These are phyloP conservation scores for Bauhinia variegata DNA, from an alignment of 306 rosid genomes.

Conservation along the genomic window DNA sequence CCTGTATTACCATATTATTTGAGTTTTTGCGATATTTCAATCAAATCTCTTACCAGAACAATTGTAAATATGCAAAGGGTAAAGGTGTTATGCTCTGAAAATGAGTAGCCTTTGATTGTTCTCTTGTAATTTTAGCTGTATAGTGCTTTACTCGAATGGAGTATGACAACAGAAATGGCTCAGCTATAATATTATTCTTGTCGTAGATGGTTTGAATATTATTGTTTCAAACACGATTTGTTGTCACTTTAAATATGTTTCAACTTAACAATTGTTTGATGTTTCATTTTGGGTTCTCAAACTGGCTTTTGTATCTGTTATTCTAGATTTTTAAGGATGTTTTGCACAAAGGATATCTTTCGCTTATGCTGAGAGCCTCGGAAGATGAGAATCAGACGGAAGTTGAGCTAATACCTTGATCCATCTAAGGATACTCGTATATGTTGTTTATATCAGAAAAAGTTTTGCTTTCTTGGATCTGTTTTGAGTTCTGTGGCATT, in stretches of 20 bases:
- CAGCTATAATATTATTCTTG: no score
- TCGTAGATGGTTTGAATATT: no score
- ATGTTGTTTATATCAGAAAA: slow-evolving; percentile 25
- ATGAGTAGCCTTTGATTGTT: no score
- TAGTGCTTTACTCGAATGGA: no score
- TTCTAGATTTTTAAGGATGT: slow-evolving; percentile 28
- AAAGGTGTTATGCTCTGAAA: not conserved
- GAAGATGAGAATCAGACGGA: slow-evolving; percentile 30
- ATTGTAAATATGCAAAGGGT: not conserved
- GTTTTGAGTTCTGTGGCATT: not conserved
- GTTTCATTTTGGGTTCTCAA: not conserved
- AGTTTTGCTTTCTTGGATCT: slow-evolving; percentile 12
- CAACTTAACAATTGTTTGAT: slow-evolving; percentile 3
- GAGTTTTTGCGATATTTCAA: no score
- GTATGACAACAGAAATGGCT: no score
- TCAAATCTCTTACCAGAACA: no score
- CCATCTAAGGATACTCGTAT: not conserved
- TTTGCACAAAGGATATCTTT: slow-evolving; percentile 21
- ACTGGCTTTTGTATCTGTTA: not conserved
- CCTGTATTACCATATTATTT: not conserved
- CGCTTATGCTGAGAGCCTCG: slow-evolving; percentile 11
- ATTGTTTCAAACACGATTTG: no score
- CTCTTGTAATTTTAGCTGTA: no score
- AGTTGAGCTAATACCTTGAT: not conserved
- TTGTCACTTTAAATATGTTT: no score